Conservation (phyloP, 306 rosid species). For the Rosa chinensis region DNA sequence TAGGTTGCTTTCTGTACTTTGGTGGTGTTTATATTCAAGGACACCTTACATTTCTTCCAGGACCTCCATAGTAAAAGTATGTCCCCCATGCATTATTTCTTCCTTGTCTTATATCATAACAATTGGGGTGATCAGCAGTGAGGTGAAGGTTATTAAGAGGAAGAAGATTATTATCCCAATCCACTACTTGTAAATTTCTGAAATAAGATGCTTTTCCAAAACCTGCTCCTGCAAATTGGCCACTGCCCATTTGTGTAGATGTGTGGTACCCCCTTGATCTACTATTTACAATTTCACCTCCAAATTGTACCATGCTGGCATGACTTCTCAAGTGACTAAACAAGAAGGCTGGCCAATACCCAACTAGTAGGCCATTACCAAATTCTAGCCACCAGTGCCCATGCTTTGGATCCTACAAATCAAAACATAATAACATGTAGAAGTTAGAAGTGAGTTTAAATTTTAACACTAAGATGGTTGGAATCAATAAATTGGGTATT, state of each 20-base stretch:
- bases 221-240: conserved; percentile 94
- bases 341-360: conserved; percentile 92
- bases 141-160: conserved; percentile 76
- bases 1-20: conserved; percentile 22
- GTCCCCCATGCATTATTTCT: conserved; percentile 87
- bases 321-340: conserved; percentile 89
- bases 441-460: neutral
- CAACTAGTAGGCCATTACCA: conserved; percentile 81
- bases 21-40: conserved; percentile 47
- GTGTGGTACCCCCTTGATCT: conserved; percentile 87
- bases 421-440: neutral
- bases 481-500: neutral
- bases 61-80: conserved; percentile 97
- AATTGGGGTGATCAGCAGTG: conserved; percentile 78
- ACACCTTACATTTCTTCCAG: conserved; percentile 92
- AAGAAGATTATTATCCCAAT: conserved; percentile 94
- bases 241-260: conserved; percentile 96
- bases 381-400: conserved; percentile 99
- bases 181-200: conserved; percentile 86
- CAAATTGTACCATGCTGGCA: conserved; percentile 95
- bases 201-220: conserved; percentile 92
- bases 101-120: conserved; percentile 86
- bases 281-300: conserved; percentile 92
- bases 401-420: conserved; percentile 85
- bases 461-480: neutral